These are phyloP conservation scores for Linum usitatissimum DNA, from an alignment of 345 rosid species.

Conservation along the genomic window DNA sequence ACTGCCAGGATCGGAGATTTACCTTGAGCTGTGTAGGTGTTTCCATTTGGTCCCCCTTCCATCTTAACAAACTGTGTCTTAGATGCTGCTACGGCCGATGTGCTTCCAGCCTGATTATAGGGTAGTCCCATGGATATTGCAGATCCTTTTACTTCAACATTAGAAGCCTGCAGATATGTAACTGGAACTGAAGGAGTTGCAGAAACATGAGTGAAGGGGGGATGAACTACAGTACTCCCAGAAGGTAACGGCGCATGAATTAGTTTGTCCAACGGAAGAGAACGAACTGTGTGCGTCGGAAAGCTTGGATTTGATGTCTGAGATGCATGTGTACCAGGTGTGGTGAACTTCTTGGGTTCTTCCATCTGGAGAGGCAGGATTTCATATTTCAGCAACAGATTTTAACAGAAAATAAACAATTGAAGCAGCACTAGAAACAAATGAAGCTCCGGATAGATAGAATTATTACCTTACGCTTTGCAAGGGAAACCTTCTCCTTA, in stretches of 20 bases:
- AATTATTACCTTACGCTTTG: slow-evolving; percentile 53
- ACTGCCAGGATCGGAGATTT: slow-evolving; percentile 8
- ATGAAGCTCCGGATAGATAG: background rate
- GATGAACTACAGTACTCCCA: slow-evolving; percentile 29
- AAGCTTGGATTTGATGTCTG: slow-evolving; percentile 34
- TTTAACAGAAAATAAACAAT: background rate
- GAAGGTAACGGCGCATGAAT: slow-evolving; percentile 27
- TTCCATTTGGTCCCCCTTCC: slow-evolving; percentile 43
- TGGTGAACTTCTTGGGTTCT: slow-evolving; percentile 41
- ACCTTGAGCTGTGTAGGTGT: slow-evolving; percentile 38
- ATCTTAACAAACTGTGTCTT: slow-evolving; percentile 30
- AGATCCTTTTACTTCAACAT: slow-evolving; percentile 31
- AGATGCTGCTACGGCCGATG: slow-evolving; percentile 30
- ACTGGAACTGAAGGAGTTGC: slow-evolving; percentile 24
- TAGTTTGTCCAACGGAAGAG: slow-evolving; percentile 29
- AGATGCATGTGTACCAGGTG: slow-evolving; percentile 36
- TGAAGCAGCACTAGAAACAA: background rate
- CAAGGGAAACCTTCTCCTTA: slow-evolving; percentile 52
- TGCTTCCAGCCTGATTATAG: slow-evolving; percentile 30
- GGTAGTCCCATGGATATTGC: slow-evolving; percentile 28
- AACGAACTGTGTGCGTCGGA: slow-evolving; percentile 18
- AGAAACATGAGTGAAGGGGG: slow-evolving; percentile 22
- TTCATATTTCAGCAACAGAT: background rate
- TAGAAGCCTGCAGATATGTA: slow-evolving; percentile 30
- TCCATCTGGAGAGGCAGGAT: slow-evolving; percentile 48